Evolutionary conservation across 257 asterid genomes (phyloP), one percentile per base, ranked within the genome.

Genomic region (Linaria vulgaris): DNA sequence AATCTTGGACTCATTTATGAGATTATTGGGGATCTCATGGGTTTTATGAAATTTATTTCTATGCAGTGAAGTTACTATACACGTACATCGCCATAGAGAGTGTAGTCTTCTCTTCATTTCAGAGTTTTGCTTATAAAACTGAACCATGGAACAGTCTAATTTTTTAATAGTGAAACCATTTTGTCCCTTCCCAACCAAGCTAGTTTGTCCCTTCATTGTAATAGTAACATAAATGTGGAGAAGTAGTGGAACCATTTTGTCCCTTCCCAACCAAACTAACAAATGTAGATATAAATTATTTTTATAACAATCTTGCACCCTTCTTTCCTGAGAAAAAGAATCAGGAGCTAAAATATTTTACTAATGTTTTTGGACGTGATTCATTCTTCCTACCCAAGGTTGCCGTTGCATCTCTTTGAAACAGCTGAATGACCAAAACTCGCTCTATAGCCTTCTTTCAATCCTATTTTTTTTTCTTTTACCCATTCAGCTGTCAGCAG

Each of bases 91-190:
- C 43, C 44, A 64, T 20, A 27, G 13, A 41, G 43, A 20, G 24
- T 73, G 19, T 15, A 10, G 44, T 31, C 13, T 12, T 37, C 34
- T 27, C 34, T 27, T 27, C 34, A 39, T 39, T n/a, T 21, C 16
- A 15, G 22, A 59, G 15, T 41, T 60, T 69, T 70, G 52, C 61
- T n/a, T 12, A 23, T 20, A 47, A 39, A 49, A n/a, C 12, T 22
- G 39, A 56, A 8, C 11, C 17, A 41, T 8, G 14, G 10, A 46
- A 12, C 50, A 12, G 14, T 19, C 19, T 14, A 14, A 14, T 14
- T 60, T 23, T 45, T 3, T n/a, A n/a, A n/a, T n/a, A n/a, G n/a
- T n/a, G n/a, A n/a, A n/a, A n/a, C n/a, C n/a, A n/a, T n/a, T n/a
- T n/a, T n/a, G n/a, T n/a, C n/a, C n/a, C n/a, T n/a, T n/a, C n/a